Base-by-base conservation (phyloP, 768 basidiomycete species). In the Agaricus sinodeliciosus region DNA sequence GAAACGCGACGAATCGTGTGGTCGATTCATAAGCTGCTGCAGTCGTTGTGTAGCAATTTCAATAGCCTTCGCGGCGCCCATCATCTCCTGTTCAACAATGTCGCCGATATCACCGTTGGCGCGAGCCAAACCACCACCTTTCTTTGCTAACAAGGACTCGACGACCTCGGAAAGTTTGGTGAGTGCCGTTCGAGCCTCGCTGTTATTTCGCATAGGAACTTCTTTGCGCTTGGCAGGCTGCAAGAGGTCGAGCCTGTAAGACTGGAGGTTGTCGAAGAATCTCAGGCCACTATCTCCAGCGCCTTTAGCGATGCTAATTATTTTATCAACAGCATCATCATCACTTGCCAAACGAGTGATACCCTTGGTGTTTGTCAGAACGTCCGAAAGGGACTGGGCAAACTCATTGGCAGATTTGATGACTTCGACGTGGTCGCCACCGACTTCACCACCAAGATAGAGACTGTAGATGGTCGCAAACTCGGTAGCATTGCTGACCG, bases 361-460 rank as follows among this genome's bases (percentile, higher is more conserved):
- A 27, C 96, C 96, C 72, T 98, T 98, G 49, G 91, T 85, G 68
- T 91, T 96, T 69, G 87, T 80, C 53, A 99, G 72, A 40, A 96
- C 94, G 54, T 99, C 96, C 3, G 90, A 77, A 43, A 98, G 73
- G 5, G 89, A 84, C 68, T 99, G 96, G 0, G 95, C 94, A 52
- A 97, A 84, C 63, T 95, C 94, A 70, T 97, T 97, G 55, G 95
- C 92, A 45, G 87, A 84, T 70, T 96, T 96, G 76, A 99, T 98
- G 51, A 98, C 96, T 47, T 96, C 92, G 57, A 99, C 96, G 64
- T 97, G 84, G 49, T 96, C 91, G 8, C 94, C 96, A 28, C 95
- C 95, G 41, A 74, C 73, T 58, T 95, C 92, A 19, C 86, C 86
- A 55, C 84, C 79, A 18, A 98, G 79, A 69, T 90, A 91, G 9